Evolutionary conservation across 805 yeast genomes (phyloP).

Genomic region (Candida parachauliodes): DNA sequence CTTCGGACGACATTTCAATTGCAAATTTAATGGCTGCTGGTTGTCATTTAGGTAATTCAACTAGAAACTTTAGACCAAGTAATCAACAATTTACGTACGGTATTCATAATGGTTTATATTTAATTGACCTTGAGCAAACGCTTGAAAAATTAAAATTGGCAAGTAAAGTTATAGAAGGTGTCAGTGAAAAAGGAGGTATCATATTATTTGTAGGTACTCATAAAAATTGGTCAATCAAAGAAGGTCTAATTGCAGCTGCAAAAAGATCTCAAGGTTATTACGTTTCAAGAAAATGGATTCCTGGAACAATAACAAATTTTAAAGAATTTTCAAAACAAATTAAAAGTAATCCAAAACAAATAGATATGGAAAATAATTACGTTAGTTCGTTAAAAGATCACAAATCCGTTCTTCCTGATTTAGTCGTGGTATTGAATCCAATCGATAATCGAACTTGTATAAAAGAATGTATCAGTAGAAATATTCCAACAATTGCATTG

Average conservation of each 20-base stretch:
- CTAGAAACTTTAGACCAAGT: slow-evolving; percentile 68
- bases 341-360: slow-evolving; percentile 45
- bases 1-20: slow-evolving; percentile 56
- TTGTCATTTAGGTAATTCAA: slow-evolving; percentile 92
- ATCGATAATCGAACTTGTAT: slow-evolving; percentile 78
- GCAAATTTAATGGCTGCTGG: slow-evolving; percentile 83
- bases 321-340: slow-evolving; percentile 61
- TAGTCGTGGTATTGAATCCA: slow-evolving; percentile 83
- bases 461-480: slow-evolving; percentile 72
- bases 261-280: slow-evolving; percentile 72
- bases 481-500: slow-evolving; percentile 91
- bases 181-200: slow-evolving; percentile 80
- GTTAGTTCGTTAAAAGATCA: slow-evolving; percentile 57
- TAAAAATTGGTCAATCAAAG: slow-evolving; percentile 56
- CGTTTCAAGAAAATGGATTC: slow-evolving; percentile 85
- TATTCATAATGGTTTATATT: slow-evolving; percentile 82
- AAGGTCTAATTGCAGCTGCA: slow-evolving; percentile 77
- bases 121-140: slow-evolving; percentile 88
- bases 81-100: slow-evolving; percentile 89
- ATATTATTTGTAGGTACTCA: slow-evolving; percentile 82
- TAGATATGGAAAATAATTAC: slow-evolving; percentile 67
- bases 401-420: slow-evolving; percentile 70
- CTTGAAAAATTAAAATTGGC: slow-evolving; percentile 73
- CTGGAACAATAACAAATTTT: slow-evolving; percentile 90
- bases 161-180: slow-evolving; percentile 76